These are phyloP conservation scores for Penstemon newberryi DNA, from an alignment of 257 asterid genomes.

Conservation along the genomic window DNA sequence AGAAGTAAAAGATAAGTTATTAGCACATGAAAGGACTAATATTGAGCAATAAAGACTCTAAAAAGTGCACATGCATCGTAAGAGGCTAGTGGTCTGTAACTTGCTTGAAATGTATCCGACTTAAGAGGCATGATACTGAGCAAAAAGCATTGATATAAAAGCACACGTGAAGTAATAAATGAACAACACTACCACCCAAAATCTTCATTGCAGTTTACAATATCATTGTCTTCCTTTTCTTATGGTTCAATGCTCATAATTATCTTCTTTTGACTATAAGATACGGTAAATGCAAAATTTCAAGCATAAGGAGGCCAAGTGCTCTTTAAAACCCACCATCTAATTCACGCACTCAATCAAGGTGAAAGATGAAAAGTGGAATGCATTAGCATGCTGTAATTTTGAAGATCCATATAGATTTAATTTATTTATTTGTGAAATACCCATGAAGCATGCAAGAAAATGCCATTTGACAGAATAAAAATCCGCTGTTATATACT, in stretches of 20 bases:
- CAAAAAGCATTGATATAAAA: neutral
- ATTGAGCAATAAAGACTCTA: neutral
- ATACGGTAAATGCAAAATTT: too few relatives aligned
- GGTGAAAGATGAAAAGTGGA: slow-evolving; percentile 3
- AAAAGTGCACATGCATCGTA: neutral
- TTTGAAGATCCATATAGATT: slow-evolving; percentile 3
- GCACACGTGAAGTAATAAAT: neutral
- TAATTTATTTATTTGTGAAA: neutral
- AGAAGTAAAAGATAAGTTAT: neutral
- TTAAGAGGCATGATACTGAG: neutral
- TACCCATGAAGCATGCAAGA: neutral
- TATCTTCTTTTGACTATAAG: too few relatives aligned
- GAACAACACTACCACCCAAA: neutral
- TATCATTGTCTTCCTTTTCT: neutral
- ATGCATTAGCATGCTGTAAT: neutral
- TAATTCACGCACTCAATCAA: neutral
- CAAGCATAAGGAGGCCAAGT: too few relatives aligned
- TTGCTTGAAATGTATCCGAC: neutral
- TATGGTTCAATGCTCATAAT: too few relatives aligned
- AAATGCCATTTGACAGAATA: neutral
- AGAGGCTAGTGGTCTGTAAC: neutral
- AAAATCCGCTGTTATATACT: slow-evolving; percentile 25
- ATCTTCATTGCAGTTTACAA: neutral
- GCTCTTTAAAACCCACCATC: neutral
- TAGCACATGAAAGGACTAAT: too few relatives aligned